These are phyloP conservation scores for Solanum sejunctum DNA, from an alignment of 257 asterid species.

Conservation along the genomic window DNA sequence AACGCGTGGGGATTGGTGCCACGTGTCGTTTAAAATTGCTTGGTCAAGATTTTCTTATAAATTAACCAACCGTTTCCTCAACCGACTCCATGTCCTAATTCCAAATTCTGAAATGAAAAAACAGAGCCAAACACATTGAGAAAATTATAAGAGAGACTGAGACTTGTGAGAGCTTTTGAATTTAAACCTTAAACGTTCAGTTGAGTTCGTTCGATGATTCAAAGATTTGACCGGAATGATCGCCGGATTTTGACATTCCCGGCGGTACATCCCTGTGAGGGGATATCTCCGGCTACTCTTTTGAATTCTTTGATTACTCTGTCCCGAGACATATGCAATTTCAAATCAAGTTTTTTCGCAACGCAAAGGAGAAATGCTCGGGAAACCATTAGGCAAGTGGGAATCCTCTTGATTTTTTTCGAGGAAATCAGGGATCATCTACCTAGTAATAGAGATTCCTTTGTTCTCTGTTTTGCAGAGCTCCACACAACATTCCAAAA, in stretches of 20 bases:
- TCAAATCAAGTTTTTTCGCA: constrained; percentile 21
- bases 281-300: constrained; percentile 44
- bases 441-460: constrained; percentile 11
- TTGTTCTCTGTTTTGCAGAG: constrained; percentile 48
- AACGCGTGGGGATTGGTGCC: constrained; percentile 1
- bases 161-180: neutral
- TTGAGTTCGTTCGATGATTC: constrained; percentile 20
- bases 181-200: too few species aligned
- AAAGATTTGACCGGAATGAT: constrained; percentile 15
- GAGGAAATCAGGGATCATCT: constrained; percentile 37
- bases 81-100: neutral
- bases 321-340: constrained; percentile 24
- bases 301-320: constrained; percentile 38
- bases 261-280: constrained; percentile 60
- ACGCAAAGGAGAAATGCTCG: constrained; percentile 45
- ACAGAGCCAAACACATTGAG: neutral
- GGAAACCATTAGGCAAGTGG: constrained; percentile 42
- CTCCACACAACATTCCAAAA: constrained; percentile 52
- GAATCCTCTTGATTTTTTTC: constrained; percentile 43
- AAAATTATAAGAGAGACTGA: neutral
- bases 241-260: constrained; percentile 66
- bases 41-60: neutral
- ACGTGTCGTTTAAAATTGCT: neutral
- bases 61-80: neutral
- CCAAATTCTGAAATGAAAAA: neutral